Evolutionary conservation across 2,329 filamentous ascomycete species (phyloP).

Genomic region (Conoideocrella luteorostrata): DNA sequence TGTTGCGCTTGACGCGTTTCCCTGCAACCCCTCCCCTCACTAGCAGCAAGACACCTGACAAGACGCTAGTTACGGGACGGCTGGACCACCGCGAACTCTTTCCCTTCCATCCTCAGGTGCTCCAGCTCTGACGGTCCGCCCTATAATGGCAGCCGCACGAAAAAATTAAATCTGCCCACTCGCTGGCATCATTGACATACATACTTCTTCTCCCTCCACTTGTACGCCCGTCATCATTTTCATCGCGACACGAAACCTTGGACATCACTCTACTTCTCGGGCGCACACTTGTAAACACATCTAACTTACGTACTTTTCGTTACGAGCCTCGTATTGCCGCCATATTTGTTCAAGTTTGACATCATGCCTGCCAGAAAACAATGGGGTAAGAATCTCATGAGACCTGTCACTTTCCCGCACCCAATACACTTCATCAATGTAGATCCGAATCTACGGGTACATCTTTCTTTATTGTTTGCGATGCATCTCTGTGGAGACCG

Average conservation of each 20-base stretch:
- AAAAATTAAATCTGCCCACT: neutral
- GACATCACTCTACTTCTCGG: neutral
- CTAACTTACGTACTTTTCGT: neutral
- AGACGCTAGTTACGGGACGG: too few relatives aligned
- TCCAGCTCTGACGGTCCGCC: neutral
- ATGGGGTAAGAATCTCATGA: slow-evolving; percentile 32
- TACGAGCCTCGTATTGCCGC: neutral
- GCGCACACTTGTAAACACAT: neutral
- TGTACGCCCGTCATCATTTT: neutral
- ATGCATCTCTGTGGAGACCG: slow-evolving; percentile 6
- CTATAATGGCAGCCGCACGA: neutral
- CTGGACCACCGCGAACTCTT: too few relatives aligned
- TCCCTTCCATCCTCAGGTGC: neutral
- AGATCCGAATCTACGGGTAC: slow-evolving; percentile 5
- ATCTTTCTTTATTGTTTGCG: neutral
- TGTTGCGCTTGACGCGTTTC: too few relatives aligned
- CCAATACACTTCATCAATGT: neutral
- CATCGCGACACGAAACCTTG: neutral
- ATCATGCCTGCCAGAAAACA: slow-evolving; percentile 37
- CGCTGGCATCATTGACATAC: neutral
- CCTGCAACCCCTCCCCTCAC: too few relatives aligned
- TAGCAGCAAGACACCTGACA: too few relatives aligned
- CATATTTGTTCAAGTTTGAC: slow-evolving; percentile 12
- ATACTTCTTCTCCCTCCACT: neutral
- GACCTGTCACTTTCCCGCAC: slow-evolving; percentile 8